These are phyloP conservation scores for Euphrasia confusa DNA, from an alignment of 257 asterid genomes.

Conservation along the genomic window DNA sequence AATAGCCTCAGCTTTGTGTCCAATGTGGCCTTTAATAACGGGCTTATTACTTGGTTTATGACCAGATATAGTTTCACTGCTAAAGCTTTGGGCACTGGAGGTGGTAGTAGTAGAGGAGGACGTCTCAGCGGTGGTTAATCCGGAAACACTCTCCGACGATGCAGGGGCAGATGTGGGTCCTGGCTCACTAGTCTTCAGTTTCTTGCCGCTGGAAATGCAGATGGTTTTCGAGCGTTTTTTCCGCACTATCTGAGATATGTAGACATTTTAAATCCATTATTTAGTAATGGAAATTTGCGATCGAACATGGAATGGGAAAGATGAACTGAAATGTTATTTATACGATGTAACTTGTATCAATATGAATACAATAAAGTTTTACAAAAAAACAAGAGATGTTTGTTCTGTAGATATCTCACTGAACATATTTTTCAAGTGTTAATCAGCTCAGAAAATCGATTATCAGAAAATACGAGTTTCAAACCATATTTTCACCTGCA, in stretches of 20 bases:
- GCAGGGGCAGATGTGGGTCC: constrained; percentile 26
- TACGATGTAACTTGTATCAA: neutral
- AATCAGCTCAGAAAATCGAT: neutral
- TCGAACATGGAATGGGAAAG: constrained; percentile 2
- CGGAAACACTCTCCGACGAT: constrained; percentile 46
- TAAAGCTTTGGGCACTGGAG: constrained; percentile 40
- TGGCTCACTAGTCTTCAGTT: constrained; percentile 33
- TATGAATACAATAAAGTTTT: neutral
- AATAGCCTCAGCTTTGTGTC: constrained; percentile 68
- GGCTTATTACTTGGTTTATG: constrained; percentile 34
- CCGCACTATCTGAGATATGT: constrained; percentile 47
- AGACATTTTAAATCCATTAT: neutral
- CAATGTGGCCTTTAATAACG: constrained; percentile 46
- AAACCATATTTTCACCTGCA: constrained; percentile 16
- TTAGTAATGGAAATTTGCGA: neutral
- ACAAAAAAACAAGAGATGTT: constrained; percentile 5
- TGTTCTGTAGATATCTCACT: neutral
- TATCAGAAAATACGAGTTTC: neutral
- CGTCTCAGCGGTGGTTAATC: constrained; percentile 37
- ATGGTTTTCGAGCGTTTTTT: constrained; percentile 65
- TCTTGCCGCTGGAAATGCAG: constrained; percentile 43
- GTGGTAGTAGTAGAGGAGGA: constrained; percentile 47
- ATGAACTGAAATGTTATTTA: neutral
- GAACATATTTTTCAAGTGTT: constrained; percentile 4
- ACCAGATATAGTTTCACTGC: constrained; percentile 20